Evolutionary conservation across 75 land plant genomes (phyloP).

Genomic region (Sequoiadendron giganteum): DNA sequence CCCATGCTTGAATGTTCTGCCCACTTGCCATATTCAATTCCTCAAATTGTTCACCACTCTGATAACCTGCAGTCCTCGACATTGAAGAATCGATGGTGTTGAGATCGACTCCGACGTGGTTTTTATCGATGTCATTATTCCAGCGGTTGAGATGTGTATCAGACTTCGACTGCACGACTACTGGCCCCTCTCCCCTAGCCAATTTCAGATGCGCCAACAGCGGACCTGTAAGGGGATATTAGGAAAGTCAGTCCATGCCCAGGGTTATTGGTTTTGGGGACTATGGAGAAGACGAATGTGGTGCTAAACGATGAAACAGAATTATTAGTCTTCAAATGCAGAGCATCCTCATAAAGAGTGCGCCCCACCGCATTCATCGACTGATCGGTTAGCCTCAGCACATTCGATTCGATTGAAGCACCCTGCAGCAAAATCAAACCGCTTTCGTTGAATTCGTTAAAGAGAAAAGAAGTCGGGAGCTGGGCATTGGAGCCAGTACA

Average conservation of each 20-base stretch:
- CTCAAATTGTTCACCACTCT: not conserved
- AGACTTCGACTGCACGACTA: too few relatives aligned
- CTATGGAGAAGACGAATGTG: conserved; percentile 38
- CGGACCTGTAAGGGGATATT: conserved; percentile 15
- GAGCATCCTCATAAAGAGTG: conserved; percentile 28
- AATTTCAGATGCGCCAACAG: conserved; percentile 19
- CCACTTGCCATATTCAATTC: conserved; percentile 7
- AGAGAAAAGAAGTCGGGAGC: too few relatives aligned
- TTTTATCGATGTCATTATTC: conserved; percentile 30
- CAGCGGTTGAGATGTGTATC: conserved; percentile 34
- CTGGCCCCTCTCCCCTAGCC: too few relatives aligned
- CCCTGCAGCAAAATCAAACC: not conserved
- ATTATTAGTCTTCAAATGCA: conserved; percentile 10
- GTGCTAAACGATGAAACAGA: conserved; percentile 34
- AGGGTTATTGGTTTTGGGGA: conserved; percentile 19
- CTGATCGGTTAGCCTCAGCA: conserved; percentile 28
- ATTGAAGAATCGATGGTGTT: conserved; percentile 4
- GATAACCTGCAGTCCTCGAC: not conserved
- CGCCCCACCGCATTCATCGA: conserved; percentile 22
- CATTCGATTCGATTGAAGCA: not conserved
- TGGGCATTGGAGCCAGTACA: too few relatives aligned
- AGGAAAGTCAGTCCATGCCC: conserved; percentile 45
- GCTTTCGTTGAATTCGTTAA: not conserved
- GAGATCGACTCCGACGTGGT: conserved; percentile 58
- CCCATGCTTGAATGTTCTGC: conserved; percentile 14